phyloP scores from a whole-genome alignment of 2,329 filamentous ascomycete genomes.

The Ploettnerulaceae sp. region DNA sequence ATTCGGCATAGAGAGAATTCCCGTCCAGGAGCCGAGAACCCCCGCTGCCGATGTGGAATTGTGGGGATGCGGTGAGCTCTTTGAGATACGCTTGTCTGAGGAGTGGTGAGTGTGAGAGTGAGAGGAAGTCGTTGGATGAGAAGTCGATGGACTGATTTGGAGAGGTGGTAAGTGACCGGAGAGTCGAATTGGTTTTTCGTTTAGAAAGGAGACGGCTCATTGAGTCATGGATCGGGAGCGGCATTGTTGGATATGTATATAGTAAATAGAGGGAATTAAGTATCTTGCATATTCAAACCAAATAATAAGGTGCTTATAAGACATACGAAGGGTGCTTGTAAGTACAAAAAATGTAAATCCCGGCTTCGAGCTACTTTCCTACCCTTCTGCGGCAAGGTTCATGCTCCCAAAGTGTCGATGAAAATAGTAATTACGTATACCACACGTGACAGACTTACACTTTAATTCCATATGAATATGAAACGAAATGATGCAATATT shows the following conservation, averaged over 20 bases:
- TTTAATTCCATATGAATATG: too few species aligned
- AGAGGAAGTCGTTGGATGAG: constrained; percentile 31
- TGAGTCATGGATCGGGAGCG: constrained; percentile 4
- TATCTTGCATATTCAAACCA: background rate
- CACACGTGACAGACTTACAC: too few species aligned
- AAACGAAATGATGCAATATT: too few species aligned
- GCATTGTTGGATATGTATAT: constrained; percentile 3
- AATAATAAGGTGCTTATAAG: background rate
- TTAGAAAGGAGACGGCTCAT: constrained; percentile 18
- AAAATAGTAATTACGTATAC: too few species aligned
- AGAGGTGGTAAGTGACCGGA: constrained; percentile 49
- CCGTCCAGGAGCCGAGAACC: constrained; percentile 62
- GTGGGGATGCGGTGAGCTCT: constrained; percentile 12
- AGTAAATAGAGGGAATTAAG: too few species aligned
- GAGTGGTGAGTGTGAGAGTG: constrained; percentile 19
- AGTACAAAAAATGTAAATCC: too few species aligned
- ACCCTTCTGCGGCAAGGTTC: too few species aligned
- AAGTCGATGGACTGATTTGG: constrained; percentile 57
- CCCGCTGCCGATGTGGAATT: constrained; percentile 32
- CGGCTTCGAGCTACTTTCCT: too few species aligned
- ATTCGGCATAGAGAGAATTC: constrained; percentile 55
- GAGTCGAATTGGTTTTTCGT: constrained; percentile 23
- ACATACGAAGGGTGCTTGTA: too few species aligned
- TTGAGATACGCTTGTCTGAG: constrained; percentile 18
- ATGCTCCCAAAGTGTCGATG: too few species aligned